Conservation (phyloP, 495 filamentous ascomycete species). For the Xeromyces bisporus region DNA sequence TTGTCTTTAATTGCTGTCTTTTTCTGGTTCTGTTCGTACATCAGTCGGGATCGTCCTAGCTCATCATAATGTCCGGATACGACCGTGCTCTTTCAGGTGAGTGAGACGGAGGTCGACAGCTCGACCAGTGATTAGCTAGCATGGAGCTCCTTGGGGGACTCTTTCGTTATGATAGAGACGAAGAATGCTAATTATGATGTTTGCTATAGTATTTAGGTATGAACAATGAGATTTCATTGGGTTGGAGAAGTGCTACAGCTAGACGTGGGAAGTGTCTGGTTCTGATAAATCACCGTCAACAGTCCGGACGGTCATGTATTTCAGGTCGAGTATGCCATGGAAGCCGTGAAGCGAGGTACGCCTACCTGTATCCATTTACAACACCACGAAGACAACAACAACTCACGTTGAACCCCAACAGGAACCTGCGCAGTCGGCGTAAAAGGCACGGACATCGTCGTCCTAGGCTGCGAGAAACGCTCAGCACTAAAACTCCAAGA, state of each 20-base stretch:
- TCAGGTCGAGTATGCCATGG: conserved; percentile 97
- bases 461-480: conserved; percentile 94
- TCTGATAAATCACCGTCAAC: conserved; percentile 6
- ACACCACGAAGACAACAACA: conserved; percentile 1
- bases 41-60: neutral
- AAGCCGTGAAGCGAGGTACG: conserved; percentile 93
- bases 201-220: conserved; percentile 14
- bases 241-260: neutral
- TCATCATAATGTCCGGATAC: conserved; percentile 70
- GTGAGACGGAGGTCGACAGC: conserved; percentile 28
- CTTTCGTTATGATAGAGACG: too few relatives aligned
- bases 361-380: conserved; percentile 1
- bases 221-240: neutral
- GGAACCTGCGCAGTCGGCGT: conserved; percentile 97
- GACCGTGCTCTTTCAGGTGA: conserved; percentile 89
- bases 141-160: too few relatives aligned
- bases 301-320: conserved; percentile 99
- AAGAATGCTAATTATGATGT: too few relatives aligned
- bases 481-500: conserved; percentile 99
- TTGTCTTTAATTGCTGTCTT: conserved; percentile 1
- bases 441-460: conserved; percentile 86
- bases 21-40: neutral
- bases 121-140: too few relatives aligned
- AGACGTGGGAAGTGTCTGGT: conserved; percentile 3
- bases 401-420: conserved; percentile 13